phyloP scores from a whole-genome alignment of 768 basidiomycete species.

The Termitomyces sp. region DNA sequence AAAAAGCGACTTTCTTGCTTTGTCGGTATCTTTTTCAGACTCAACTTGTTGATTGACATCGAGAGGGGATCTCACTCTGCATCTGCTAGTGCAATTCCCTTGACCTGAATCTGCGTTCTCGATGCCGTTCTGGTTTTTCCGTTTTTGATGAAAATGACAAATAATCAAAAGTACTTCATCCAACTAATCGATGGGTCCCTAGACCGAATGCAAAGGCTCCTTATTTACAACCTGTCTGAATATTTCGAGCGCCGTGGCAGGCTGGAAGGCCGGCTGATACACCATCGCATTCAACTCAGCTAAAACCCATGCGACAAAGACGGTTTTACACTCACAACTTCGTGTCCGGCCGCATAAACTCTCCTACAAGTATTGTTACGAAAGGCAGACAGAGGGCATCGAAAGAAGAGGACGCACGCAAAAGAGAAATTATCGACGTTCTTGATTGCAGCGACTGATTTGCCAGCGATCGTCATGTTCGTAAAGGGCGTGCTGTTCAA shows the following conservation, averaged over 20 bases:
- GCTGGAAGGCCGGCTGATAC: slow-evolving; percentile 55
- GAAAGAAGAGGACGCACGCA: slow-evolving; percentile 37
- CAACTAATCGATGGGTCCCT: neutral
- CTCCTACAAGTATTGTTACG: slow-evolving; percentile 23
- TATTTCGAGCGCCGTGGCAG: slow-evolving; percentile 49
- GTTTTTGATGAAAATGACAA: too few relatives aligned
- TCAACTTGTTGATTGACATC: too few relatives aligned
- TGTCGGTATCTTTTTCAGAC: too few relatives aligned
- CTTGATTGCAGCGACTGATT: slow-evolving; percentile 50
- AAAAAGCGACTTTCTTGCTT: too few relatives aligned
- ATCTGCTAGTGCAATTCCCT: too few relatives aligned
- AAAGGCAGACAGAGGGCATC: too few relatives aligned
- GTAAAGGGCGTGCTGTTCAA: slow-evolving; percentile 31
- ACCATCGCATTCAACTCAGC: neutral
- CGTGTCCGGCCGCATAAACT: slow-evolving; percentile 54
- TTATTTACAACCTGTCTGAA: slow-evolving; percentile 48
- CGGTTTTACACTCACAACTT: slow-evolving; percentile 40
- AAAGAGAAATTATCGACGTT: slow-evolving; percentile 65
- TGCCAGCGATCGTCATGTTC: slow-evolving; percentile 53
- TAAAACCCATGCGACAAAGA: too few relatives aligned
- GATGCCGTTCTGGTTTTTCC: too few relatives aligned
- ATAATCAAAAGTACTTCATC: too few relatives aligned
- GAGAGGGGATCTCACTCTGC: too few relatives aligned
- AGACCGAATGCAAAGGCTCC: slow-evolving; percentile 44
- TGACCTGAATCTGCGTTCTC: too few relatives aligned